Percentiles rank a stretch among this genome's conserved stretches.
phyloP scores from a whole-genome alignment of 2,329 filamentous ascomycete genomes.

The Calonectria pteridis region DNA sequence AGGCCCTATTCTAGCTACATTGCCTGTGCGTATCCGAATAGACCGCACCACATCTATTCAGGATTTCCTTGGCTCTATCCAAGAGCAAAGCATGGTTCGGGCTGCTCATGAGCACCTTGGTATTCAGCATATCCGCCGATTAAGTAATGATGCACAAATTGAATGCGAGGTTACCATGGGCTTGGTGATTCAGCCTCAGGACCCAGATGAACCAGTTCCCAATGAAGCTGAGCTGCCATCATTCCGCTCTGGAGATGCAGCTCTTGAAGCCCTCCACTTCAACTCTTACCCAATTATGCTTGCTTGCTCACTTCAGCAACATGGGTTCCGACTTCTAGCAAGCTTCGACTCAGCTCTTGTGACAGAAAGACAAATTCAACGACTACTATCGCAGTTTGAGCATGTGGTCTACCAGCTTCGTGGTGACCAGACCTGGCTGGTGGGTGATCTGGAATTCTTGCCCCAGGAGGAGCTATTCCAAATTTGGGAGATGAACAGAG shows the following conservation, averaged over 20 bases:
- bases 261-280: background rate
- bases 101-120: background rate
- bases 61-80: background rate
- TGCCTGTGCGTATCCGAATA: background rate
- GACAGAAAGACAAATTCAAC: background rate
- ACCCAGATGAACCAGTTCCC: background rate
- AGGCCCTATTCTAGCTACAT: background rate
- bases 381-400: background rate
- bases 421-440: background rate
- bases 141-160: background rate
- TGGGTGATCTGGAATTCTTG: background rate
- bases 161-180: background rate
- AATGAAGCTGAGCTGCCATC: background rate
- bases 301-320: background rate
- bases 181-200: background rate
- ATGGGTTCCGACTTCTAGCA: background rate
- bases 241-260: background rate
- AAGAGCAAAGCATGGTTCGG: background rate
- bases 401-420: background rate
- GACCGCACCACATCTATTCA: background rate
- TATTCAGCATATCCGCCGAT: background rate
- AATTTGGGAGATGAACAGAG: background rate
- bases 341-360: background rate
- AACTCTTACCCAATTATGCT: background rate
- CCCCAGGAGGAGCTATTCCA: background rate